Percentiles rank a stretch among this genome's conserved stretches.
phyloP scores from a whole-genome alignment of 2,329 filamentous ascomycete species.

The Cladorrhinum sp. region DNA sequence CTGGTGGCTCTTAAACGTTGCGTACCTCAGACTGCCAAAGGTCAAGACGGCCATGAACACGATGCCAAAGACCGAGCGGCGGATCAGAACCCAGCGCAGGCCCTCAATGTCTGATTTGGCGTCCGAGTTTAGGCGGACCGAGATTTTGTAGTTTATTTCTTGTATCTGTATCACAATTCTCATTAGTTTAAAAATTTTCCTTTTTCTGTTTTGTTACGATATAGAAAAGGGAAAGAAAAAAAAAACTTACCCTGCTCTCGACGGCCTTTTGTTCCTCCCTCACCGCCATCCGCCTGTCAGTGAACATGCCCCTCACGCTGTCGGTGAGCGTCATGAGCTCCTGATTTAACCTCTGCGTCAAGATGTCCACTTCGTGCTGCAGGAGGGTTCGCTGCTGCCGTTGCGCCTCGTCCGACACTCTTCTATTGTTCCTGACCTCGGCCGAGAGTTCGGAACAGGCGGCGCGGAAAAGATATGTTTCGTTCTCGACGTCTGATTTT shows the following conservation, averaged over 20 bases:
- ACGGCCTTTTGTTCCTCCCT: slow-evolving; percentile 81
- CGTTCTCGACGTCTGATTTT: slow-evolving; percentile 92
- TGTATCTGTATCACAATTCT: slow-evolving; percentile 59
- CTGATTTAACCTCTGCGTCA: slow-evolving; percentile 80
- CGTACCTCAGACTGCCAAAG: slow-evolving; percentile 57
- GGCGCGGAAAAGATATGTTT: slow-evolving; percentile 89
- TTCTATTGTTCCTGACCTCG: slow-evolving; percentile 76
- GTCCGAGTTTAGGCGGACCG: slow-evolving; percentile 83
- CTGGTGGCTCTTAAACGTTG: slow-evolving; percentile 53
- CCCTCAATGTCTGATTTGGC: slow-evolving; percentile 89
- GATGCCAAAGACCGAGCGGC: slow-evolving; percentile 61
- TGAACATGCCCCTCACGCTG: slow-evolving; percentile 91
- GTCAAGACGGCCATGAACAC: slow-evolving; percentile 63
- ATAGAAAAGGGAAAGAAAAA: background rate
- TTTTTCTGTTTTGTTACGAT: background rate
- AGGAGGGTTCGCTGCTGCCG: slow-evolving; percentile 79
- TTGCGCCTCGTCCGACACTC: slow-evolving; percentile 74
- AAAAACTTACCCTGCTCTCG: slow-evolving; percentile 66
- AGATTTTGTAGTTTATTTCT: slow-evolving; percentile 95
- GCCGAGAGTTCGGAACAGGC: slow-evolving; percentile 89
- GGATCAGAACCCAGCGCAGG: slow-evolving; percentile 78
- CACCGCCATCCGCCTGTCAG: slow-evolving; percentile 91
- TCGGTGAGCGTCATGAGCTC: slow-evolving; percentile 80
- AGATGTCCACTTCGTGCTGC: slow-evolving; percentile 92
- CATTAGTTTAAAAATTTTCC: background rate